Evolutionary conservation across 2,329 filamentous ascomycete genomes (phyloP).

Genomic region (Trichophyton equinum): DNA sequence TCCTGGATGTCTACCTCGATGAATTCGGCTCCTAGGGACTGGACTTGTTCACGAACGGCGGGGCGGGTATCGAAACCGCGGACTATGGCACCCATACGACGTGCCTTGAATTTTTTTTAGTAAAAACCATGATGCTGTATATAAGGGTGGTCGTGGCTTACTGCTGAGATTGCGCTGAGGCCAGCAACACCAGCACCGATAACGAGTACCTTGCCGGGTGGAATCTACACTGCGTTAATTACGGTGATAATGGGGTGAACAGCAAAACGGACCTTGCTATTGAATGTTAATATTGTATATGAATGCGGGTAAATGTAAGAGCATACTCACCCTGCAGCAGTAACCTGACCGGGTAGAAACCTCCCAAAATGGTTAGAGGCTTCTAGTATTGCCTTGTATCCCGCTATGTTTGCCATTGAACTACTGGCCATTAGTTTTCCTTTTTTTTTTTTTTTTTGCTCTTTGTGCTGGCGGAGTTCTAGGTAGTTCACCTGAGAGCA

Average conservation of each 20-base stretch:
- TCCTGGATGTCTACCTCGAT: constrained; percentile 76
- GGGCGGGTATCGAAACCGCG: constrained; percentile 82
- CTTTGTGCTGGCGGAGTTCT: neutral
- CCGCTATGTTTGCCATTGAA: constrained; percentile 89
- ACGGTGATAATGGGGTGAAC: neutral
- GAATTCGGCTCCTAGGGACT: constrained; percentile 81
- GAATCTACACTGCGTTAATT: constrained; percentile 41
- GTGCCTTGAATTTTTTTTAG: constrained; percentile 37
- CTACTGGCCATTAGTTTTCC: constrained; percentile 30
- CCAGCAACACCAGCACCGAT: constrained; percentile 86
- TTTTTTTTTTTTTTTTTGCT: neutral
- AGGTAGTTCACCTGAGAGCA: constrained; percentile 43
- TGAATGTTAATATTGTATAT: constrained; percentile 17
- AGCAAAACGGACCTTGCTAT: constrained; percentile 12
- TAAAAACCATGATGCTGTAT: neutral
- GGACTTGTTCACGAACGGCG: constrained; percentile 79
- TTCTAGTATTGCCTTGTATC: constrained; percentile 83
- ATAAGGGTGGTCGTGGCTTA: constrained; percentile 19
- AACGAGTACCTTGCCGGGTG: constrained; percentile 77
- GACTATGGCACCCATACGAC: constrained; percentile 77
- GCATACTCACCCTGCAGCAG: constrained; percentile 55
- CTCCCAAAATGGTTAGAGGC: constrained; percentile 81
- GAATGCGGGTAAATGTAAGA: neutral
- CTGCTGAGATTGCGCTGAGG: constrained; percentile 72
- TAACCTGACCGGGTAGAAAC: constrained; percentile 80